Evolutionary conservation across 495 filamentous ascomycete genomes (phyloP).

Genomic region (Neurospora discreta): DNA sequence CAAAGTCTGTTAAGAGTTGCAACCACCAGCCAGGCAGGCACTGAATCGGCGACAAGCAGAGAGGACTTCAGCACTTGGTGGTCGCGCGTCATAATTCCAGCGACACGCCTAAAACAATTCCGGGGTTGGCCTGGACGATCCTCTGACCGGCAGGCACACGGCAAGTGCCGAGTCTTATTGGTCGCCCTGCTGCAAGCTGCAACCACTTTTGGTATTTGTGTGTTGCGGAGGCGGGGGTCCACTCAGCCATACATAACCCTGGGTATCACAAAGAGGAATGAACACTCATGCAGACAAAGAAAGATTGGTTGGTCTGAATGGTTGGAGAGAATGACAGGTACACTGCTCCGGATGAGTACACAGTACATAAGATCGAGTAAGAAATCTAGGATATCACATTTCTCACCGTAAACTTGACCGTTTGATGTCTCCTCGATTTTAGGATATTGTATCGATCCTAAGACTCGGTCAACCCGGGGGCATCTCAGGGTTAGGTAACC

Average conservation of each 20-base stretch:
- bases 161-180: background rate
- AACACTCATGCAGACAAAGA: background rate
- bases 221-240: background rate
- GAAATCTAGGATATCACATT: background rate
- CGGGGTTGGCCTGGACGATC: background rate
- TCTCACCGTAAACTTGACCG: background rate
- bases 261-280: background rate
- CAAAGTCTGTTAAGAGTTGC: background rate
- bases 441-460: background rate
- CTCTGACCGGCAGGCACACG: background rate
- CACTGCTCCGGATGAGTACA: background rate
- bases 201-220: background rate
- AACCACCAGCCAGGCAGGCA: background rate
- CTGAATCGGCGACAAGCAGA: background rate
- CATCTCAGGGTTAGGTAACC: background rate
- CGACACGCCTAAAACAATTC: background rate
- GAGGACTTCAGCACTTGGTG: background rate
- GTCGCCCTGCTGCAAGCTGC: background rate
- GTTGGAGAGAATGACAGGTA: background rate
- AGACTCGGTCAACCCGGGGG: background rate
- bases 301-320: background rate
- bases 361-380: background rate
- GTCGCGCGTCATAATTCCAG: constrained; percentile 1
- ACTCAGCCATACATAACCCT: background rate
- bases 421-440: background rate